phyloP scores from a whole-genome alignment of 2,329 filamentous ascomycete species.

The Curvularia sp. region DNA sequence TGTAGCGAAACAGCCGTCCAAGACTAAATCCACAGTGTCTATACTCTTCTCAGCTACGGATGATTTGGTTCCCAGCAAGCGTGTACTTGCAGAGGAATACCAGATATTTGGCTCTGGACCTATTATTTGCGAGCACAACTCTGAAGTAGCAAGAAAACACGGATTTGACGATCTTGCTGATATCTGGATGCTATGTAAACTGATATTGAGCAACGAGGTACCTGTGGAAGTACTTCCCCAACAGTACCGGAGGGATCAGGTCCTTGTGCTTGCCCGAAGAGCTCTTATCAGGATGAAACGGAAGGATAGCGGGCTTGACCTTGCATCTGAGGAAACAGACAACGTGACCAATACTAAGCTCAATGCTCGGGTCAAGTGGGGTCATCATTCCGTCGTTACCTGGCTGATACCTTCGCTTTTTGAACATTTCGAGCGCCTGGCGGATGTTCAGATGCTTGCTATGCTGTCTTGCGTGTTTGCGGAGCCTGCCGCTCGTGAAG shows the following conservation, averaged over 20 bases:
- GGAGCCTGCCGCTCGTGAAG: conserved; percentile 55
- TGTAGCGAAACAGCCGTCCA: conserved; percentile 39
- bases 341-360: conserved; percentile 49
- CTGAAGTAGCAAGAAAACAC: conserved; percentile 73
- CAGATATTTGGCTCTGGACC: conserved; percentile 81
- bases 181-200: conserved; percentile 81
- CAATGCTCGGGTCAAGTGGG: conserved; percentile 62
- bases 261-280: conserved; percentile 73
- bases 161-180: conserved; percentile 75
- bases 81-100: conserved; percentile 78
- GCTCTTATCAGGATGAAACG: conserved; percentile 60
- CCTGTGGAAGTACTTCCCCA: conserved; percentile 70
- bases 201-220: conserved; percentile 79
- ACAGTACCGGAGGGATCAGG: conserved; percentile 63
- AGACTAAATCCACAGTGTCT: conserved; percentile 72
- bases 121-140: conserved; percentile 86
- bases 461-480: conserved; percentile 68
- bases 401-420: conserved; percentile 66
- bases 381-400: conserved; percentile 62
- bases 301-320: conserved; percentile 58
- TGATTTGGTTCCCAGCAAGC: conserved; percentile 77
- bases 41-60: conserved; percentile 70
- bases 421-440: conserved; percentile 64
- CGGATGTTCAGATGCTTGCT: conserved; percentile 71
- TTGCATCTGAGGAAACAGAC: conserved; percentile 55